Evolutionary conservation across 23 red algal genomes (phyloP).

Genomic region (Gracilaria domingensis): DNA sequence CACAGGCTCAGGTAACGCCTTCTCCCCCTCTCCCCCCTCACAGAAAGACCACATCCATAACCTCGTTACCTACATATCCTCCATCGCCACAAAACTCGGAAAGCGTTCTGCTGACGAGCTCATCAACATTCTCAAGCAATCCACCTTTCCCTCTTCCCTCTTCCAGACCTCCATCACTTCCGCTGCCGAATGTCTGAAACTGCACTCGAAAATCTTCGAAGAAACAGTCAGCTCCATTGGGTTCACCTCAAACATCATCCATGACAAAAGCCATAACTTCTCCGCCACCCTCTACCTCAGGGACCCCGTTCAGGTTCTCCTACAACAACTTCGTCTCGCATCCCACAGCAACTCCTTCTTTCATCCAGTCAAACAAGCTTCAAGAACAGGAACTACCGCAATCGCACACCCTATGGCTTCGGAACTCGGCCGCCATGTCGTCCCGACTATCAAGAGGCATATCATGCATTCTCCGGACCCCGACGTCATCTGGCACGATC

Average conservation of each 20-base stretch:
- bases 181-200: neutral
- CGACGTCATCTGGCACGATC: neutral
- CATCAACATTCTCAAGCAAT: neutral
- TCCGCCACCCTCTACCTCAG: neutral
- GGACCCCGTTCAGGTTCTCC: neutral
- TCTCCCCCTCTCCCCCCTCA: neutral
- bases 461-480: neutral
- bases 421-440: neutral
- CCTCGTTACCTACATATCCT: neutral
- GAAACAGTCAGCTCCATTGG: neutral
- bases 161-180: constrained; percentile 2
- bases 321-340: neutral
- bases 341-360: constrained; percentile 17
- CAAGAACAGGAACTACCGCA: neutral
- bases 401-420: constrained; percentile 9
- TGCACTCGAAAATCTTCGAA: constrained; percentile 3
- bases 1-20: neutral
- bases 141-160: neutral
- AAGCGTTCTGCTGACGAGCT: constrained; percentile 12
- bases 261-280: neutral
- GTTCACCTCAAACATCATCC: neutral
- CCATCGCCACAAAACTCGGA: neutral
- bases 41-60: neutral
- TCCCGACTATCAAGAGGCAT: neutral
- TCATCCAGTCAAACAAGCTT: neutral